phyloP scores from a whole-genome alignment of 1,284 basidiomycete species.

The Cutaneotrichosporon spelunceum region DNA sequence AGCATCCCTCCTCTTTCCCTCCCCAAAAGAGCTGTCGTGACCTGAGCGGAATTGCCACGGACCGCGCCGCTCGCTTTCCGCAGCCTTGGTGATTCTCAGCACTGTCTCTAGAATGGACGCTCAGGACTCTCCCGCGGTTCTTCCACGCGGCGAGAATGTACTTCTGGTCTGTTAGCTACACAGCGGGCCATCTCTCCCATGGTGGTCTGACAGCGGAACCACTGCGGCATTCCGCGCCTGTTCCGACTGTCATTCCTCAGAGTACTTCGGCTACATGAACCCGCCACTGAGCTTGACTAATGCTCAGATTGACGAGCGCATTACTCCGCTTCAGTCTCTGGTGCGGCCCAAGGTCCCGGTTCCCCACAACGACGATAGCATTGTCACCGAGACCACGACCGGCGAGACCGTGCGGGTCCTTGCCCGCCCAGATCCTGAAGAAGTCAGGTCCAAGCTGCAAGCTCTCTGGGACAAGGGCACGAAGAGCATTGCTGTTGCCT shows the following conservation, averaged over 20 bases:
- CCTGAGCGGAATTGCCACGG: constrained; percentile 1
- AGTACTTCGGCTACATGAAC: neutral
- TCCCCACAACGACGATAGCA: constrained; percentile 20
- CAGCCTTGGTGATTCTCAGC: neutral
- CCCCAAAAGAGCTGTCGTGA: neutral
- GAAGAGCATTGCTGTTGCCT: constrained; percentile 34
- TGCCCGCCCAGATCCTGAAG: constrained; percentile 55
- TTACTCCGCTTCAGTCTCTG: constrained; percentile 64
- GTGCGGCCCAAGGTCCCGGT: constrained; percentile 26
- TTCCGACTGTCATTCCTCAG: neutral
- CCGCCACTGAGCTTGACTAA: constrained; percentile 5
- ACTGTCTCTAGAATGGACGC: neutral
- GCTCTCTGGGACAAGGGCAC: constrained; percentile 35
- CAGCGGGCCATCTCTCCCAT: neutral
- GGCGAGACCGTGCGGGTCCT: constrained; percentile 88
- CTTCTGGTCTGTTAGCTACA: neutral
- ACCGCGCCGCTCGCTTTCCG: constrained; percentile 2
- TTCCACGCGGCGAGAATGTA: neutral
- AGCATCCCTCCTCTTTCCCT: too few species aligned
- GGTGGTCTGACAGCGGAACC: neutral
- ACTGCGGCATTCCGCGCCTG: neutral
- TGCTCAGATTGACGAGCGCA: constrained; percentile 69
- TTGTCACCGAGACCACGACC: constrained; percentile 32
- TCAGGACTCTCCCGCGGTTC: neutral
- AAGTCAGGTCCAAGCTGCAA: constrained; percentile 34